A percentile compares a stretch with the other conserved stretches of the same genome.
Evolutionary conservation across 208 protist species (phyloP).

Genomic region (Leishmania arabica): DNA sequence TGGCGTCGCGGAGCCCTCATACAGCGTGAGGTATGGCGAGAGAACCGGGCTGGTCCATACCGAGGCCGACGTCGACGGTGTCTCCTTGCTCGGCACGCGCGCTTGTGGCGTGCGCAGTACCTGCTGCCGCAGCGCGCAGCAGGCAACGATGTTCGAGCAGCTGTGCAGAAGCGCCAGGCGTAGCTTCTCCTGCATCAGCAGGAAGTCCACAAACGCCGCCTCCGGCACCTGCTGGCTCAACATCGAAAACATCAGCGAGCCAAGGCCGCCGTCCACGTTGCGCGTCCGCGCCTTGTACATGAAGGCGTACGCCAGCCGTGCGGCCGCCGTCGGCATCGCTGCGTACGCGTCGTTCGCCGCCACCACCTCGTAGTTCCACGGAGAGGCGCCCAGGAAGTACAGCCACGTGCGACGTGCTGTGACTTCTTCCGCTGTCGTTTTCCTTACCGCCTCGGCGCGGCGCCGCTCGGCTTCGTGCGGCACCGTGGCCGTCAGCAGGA

Average conservation of each 20-base stretch:
- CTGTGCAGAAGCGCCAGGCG: slow-evolving; percentile 35
- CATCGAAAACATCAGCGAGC: slow-evolving; percentile 46
- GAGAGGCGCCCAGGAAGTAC: slow-evolving; percentile 45
- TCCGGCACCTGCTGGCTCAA: slow-evolving; percentile 50
- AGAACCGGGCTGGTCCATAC: slow-evolving; percentile 14
- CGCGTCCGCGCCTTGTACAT: slow-evolving; percentile 41
- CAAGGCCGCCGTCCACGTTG: slow-evolving; percentile 50
- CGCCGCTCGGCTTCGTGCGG: slow-evolving; percentile 15
- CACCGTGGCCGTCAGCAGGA: slow-evolving; percentile 27
- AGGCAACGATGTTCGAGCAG: slow-evolving; percentile 20
- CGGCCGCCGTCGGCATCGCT: slow-evolving; percentile 20
- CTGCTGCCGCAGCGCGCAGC: slow-evolving; percentile 24
- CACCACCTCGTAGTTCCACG: slow-evolving; percentile 43
- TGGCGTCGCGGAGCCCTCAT: neutral
- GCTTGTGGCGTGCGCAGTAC: neutral
- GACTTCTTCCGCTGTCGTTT: neutral
- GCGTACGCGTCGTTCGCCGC: slow-evolving; percentile 12
- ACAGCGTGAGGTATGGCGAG: slow-evolving; percentile 8
- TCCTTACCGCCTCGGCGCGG: slow-evolving; percentile 2
- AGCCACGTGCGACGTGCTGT: slow-evolving; percentile 29
- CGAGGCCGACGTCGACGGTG: neutral
- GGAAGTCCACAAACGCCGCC: slow-evolving; percentile 40
- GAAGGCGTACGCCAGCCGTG: slow-evolving; percentile 50
- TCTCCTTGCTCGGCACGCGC: neutral
- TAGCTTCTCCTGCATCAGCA: slow-evolving; percentile 60